These are phyloP conservation scores for Pinguiococcus pyrenoidosus DNA, from an alignment of 108 stramenopile species.

Conservation along the genomic window DNA sequence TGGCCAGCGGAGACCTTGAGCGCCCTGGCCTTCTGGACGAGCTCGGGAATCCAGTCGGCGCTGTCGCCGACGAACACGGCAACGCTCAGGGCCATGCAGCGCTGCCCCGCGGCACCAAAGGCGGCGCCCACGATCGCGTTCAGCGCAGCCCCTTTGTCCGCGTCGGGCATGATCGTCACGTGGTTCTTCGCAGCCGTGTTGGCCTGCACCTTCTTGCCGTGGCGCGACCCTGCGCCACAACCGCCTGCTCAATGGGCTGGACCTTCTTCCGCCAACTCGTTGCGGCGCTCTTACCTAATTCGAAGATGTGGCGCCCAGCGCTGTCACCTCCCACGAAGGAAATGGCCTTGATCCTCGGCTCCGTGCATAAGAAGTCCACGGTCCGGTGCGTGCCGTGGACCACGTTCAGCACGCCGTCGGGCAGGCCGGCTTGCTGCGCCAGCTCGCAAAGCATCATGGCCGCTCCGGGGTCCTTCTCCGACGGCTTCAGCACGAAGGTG, in stretches of 20 bases:
- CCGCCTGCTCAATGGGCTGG: no score
- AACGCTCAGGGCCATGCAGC: slow-evolving; percentile 81
- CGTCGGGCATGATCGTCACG: slow-evolving; percentile 72
- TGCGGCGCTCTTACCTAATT: no score
- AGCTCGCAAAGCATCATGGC: slow-evolving; percentile 55
- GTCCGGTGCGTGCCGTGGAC: slow-evolving; percentile 67
- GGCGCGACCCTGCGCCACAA: no score
- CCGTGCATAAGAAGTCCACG: slow-evolving; percentile 66
- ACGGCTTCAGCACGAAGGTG: slow-evolving; percentile 70
- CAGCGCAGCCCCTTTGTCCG: slow-evolving; percentile 50
- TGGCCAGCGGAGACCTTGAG: slow-evolving; percentile 65
- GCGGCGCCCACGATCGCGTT: slow-evolving; percentile 54
- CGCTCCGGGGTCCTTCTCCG: slow-evolving; percentile 34
- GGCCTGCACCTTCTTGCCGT: slow-evolving; percentile 78
- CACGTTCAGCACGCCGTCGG: slow-evolving; percentile 73
- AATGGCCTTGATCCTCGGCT: slow-evolving; percentile 66
- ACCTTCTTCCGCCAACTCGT: no score
- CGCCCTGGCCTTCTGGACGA: slow-evolving; percentile 23
- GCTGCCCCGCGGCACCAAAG: slow-evolving; percentile 79
- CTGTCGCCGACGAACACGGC: slow-evolving; percentile 65
- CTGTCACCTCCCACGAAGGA: slow-evolving; percentile 75
- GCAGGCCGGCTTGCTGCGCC: slow-evolving; percentile 69
- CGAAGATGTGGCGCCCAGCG: slow-evolving; percentile 76
- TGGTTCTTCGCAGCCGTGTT: slow-evolving; percentile 96
- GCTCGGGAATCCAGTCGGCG: slow-evolving; percentile 25